Evolutionary conservation across 2,329 filamentous ascomycete genomes (phyloP).

Genomic region (Aspergillus novofumigatus): DNA sequence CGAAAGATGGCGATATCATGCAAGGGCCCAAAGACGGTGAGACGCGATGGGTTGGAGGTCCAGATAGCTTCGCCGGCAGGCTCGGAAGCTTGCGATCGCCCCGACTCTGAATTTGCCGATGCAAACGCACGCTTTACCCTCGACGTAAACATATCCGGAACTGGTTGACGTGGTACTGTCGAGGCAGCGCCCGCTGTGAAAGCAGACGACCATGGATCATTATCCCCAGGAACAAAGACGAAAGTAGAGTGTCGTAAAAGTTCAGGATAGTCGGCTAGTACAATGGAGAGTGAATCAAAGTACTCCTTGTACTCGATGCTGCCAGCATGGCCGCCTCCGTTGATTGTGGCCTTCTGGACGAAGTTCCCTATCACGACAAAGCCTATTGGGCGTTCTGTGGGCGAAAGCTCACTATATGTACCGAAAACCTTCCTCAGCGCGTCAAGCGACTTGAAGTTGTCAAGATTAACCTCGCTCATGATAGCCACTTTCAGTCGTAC

Average conservation of each 20-base stretch:
- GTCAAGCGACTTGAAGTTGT: constrained; percentile 74
- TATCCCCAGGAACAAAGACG: constrained; percentile 90
- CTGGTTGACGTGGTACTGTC: constrained; percentile 46
- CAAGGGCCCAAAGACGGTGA: constrained; percentile 80
- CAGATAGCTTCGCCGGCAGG: constrained; percentile 72
- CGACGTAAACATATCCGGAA: constrained; percentile 88
- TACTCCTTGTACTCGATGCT: constrained; percentile 97
- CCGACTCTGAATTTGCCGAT: constrained; percentile 67
- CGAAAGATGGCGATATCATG: constrained; percentile 85
- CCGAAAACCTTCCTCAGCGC: constrained; percentile 76
- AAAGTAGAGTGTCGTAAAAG: constrained; percentile 78
- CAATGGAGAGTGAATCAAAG: constrained; percentile 80
- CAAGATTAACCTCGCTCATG: constrained; percentile 80
- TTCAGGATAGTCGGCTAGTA: constrained; percentile 76
- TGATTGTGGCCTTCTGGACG: constrained; percentile 53
- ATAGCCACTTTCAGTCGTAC: constrained; percentile 60
- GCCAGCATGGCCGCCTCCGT: constrained; percentile 66
- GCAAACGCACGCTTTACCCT: constrained; percentile 77
- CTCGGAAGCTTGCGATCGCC: constrained; percentile 46
- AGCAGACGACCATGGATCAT: constrained; percentile 92
- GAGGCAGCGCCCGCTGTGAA: constrained; percentile 55
- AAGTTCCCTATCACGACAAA: constrained; percentile 90
- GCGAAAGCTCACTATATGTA: constrained; percentile 63
- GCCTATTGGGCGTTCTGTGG: constrained; percentile 65
- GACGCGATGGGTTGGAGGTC: constrained; percentile 79